These are phyloP conservation scores for Bacterosira constricta DNA, from an alignment of 108 stramenopile genomes.

Conservation along the genomic window DNA sequence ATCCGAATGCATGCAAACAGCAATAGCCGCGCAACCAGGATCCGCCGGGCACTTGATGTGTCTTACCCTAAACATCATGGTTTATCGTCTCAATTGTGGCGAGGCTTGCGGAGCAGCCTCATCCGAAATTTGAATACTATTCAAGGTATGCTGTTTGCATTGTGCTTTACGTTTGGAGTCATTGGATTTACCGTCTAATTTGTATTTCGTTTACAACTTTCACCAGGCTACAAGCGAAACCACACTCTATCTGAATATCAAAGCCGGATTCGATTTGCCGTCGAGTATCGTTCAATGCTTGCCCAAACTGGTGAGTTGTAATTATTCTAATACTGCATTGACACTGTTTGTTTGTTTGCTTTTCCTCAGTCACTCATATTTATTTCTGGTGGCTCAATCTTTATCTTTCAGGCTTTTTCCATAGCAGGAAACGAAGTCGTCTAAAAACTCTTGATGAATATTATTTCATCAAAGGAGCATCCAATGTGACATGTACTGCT, in stretches of 20 bases:
- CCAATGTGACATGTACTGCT: slow-evolving; percentile 11
- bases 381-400: too few species aligned
- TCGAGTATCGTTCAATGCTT: slow-evolving; percentile 13
- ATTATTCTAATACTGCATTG: neutral
- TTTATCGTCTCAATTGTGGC: neutral
- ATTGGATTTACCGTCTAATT: neutral
- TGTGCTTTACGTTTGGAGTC: neutral
- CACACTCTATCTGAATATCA: slow-evolving; percentile 20
- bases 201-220: too few species aligned
- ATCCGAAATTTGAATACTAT: slow-evolving; percentile 9
- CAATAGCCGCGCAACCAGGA: slow-evolving; percentile 4
- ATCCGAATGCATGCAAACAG: slow-evolving; percentile 11
- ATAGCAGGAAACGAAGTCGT: slow-evolving; percentile 12
- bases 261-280: slow-evolving; percentile 10
- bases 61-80: slow-evolving; percentile 15
- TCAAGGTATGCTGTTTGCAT: slow-evolving; percentile 2
- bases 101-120: slow-evolving; percentile 8
- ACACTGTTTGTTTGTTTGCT: neutral
- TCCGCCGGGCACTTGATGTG: slow-evolving; percentile 18
- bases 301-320: slow-evolving; percentile 10
- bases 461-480: slow-evolving; percentile 21
- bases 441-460: slow-evolving; percentile 25
- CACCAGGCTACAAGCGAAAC: neutral
- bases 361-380: neutral
- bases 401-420: neutral